Evolutionary conservation across 768 basidiomycete species (phyloP), one percentile per base, ranked within the genome.

Genomic region (Suillus paluster): DNA sequence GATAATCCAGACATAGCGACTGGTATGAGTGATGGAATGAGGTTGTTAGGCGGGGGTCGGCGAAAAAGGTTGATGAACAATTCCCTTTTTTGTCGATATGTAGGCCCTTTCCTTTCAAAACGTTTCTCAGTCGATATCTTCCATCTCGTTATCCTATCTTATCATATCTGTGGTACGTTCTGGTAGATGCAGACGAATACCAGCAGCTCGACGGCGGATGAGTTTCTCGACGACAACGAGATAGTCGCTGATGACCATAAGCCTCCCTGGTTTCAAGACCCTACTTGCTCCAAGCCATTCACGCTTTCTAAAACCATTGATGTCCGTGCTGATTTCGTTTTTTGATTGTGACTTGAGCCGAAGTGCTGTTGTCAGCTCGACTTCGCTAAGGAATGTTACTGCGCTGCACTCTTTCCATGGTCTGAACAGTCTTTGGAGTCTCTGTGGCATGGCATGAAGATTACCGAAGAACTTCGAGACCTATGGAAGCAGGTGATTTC

Each of bases 321-420:
- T 65, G 86, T 87, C 64, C 61, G 84, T 80, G 39, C 49, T 58
- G 41, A 49, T 39, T 66, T 63, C 33, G 12, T 21, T 15, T 58
- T 23, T 57, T 52, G 36, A 44, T 17, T 25, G 27, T 59, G 21
- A 52, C 33, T 66, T 71, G 39, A 74, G 48, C n/a, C n/a, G 23
- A 41, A 33, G 59, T 7, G 21, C 25, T n/a, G 36, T 23, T 57
- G 25, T 7, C 60, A 68, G 69, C 76, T 63, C 67, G 71, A 41
- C 77, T 85, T 67, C 73, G 75, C 73, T 36, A 66, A 65, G 9
- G 59, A 68, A 39, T 67, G 73, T n/a, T 66, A 76, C 48, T 74
- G 76, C 14, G 63, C 84, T 25, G 79, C 83, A 11, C 75, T 79
- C 57, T 88, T 86, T 66, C 86, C 65, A 48, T 84, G 65, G 74